Evolutionary conservation across 2,329 filamentous ascomycete genomes (phyloP), one percentile per base, ranked within the genome.

Genomic region (Ceratocystis lukuohia): DNA sequence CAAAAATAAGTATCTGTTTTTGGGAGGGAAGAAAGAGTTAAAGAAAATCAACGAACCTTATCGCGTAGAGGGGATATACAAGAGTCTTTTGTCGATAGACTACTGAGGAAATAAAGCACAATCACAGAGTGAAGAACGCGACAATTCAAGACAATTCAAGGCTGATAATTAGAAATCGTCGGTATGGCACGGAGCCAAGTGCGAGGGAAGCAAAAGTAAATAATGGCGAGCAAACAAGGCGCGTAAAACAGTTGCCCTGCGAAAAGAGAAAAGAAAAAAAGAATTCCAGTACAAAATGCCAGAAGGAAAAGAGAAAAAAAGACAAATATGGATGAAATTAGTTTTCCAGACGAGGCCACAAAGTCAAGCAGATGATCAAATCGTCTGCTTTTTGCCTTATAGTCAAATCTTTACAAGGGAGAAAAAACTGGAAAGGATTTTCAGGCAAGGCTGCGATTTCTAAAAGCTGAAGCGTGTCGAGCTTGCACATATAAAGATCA

Each of bases 221-320:
- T 10, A 59, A 37, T 20, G 28, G 56, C 28, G 33, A 37, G 25
- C 30, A 59, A 59, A 59, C 28, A 59, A 28, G 33, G 56, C 56
- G 56, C 56, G 56, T 37, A 20, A 59, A 59, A n/a, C 30, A 30
- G 56, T 59, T 59, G 56, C 56, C 28, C 25, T 59, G 56, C 56
- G 30, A 59, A 59, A 37, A 15, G 12, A 59, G 53, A 37, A 5
- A n/a, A n/a, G 17, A 30, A 37, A 37, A 8, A 3, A 30, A 10
- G 50, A 37, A 20, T 59, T 59, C 56, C 25, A 25, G 56, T 22
- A 2, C 28, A 59, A 7, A 37, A 41, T 41, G 37, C 12, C 37
- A 15, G 10, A 41, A 41, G 37, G 37, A 41, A 12, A 41, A 15
- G 12, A 41, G 3, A 37, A 37, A 59, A 59, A 33, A 30, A 30